Conservation (phyloP, 805 yeast species). For the Wickerhamiella vanderwaltii region DNA sequence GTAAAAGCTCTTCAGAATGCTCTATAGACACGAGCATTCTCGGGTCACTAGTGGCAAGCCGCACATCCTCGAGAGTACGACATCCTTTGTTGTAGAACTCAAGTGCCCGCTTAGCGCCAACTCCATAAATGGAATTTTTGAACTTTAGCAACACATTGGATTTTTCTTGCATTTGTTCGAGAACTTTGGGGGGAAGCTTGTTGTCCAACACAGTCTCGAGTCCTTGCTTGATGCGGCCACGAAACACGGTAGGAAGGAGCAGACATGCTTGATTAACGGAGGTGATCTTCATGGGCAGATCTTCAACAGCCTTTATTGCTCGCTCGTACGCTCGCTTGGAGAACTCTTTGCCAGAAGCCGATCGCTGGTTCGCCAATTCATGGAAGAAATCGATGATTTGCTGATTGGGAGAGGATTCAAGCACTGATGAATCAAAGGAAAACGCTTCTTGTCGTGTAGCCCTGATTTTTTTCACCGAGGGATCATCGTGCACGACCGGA, state of each 20-base stretch:
- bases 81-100: constrained; percentile 32
- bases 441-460: constrained; percentile 7
- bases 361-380: constrained; percentile 27
- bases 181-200: constrained; percentile 17
- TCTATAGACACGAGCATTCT: constrained; percentile 33
- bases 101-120: constrained; percentile 35
- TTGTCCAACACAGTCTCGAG: constrained; percentile 35
- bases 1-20: constrained; percentile 38
- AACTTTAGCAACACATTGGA: constrained; percentile 27
- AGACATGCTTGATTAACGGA: constrained; percentile 31
- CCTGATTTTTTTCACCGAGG: background rate
- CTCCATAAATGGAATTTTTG: constrained; percentile 35
- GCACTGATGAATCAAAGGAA: background rate
- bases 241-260: constrained; percentile 28
- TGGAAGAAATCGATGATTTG: constrained; percentile 26
- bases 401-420: constrained; percentile 21
- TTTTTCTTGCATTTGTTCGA: constrained; percentile 20
- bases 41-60: constrained; percentile 24
- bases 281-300: constrained; percentile 24
- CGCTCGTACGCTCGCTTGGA: constrained; percentile 33
- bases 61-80: constrained; percentile 31
- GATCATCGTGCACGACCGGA: background rate
- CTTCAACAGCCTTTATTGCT: constrained; percentile 32
- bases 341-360: constrained; percentile 29
- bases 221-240: constrained; percentile 35